Percentiles rank a stretch among this genome's conserved stretches.
These are phyloP conservation scores for Peniophora sp. DNA, from an alignment of 1,284 basidiomycete species.

Conservation along the genomic window DNA sequence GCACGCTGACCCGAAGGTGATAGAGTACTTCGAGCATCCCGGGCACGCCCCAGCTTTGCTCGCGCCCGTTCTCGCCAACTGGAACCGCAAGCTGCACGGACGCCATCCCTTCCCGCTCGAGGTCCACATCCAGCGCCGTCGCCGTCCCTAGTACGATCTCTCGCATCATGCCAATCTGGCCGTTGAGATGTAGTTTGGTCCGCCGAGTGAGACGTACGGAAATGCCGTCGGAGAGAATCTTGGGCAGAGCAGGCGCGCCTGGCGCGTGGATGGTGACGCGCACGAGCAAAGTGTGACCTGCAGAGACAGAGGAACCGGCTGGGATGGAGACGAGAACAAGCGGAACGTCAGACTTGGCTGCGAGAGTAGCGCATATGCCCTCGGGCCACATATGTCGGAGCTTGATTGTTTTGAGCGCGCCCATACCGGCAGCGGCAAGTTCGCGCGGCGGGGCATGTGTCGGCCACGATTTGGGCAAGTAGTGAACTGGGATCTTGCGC, in stretches of 20 bases:
- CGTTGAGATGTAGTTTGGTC: constrained; percentile 22
- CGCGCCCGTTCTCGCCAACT: constrained; percentile 18
- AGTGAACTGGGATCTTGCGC: constrained; percentile 7
- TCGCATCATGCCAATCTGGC: constrained; percentile 15
- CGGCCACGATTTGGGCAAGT: constrained; percentile 30
- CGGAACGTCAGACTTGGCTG: constrained; percentile 7
- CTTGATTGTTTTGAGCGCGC: constrained; percentile 20
- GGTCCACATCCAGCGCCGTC: constrained; percentile 15
- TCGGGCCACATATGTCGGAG: constrained; percentile 21
- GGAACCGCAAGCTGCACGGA: constrained; percentile 18
- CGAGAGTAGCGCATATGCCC: constrained; percentile 1
- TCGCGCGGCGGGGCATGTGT: constrained; percentile 14
- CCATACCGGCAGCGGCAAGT: constrained; percentile 12
- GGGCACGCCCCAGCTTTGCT: constrained; percentile 21
- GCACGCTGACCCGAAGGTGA: constrained; percentile 27
- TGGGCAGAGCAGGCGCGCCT: constrained; percentile 27
- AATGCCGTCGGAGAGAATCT: constrained; percentile 26
- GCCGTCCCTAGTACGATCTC: constrained; percentile 19
- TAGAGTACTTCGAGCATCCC: constrained; percentile 27
- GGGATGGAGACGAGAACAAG: constrained; percentile 27
- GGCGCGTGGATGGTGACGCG: constrained; percentile 29
- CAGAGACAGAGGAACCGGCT: constrained; percentile 26
- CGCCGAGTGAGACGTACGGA: constrained; percentile 33
- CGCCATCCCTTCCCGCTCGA: constrained; percentile 16
- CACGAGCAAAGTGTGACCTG: constrained; percentile 34